phyloP scores from a whole-genome alignment of 305 asterid genomes.

The Nicotiana rustica region DNA sequence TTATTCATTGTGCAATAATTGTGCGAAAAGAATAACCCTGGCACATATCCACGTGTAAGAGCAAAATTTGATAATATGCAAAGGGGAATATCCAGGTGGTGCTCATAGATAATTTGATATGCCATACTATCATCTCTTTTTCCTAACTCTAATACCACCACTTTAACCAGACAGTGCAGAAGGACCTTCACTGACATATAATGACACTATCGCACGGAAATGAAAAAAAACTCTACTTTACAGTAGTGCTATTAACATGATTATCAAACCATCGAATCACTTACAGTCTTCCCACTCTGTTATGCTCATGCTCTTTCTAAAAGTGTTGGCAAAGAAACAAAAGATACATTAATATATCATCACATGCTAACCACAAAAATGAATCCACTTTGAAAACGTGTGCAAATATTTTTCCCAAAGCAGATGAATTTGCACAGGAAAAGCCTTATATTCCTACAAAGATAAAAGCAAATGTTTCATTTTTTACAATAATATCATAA shows the following conservation, averaged over 20 bases:
- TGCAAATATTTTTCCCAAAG: neutral
- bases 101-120: neutral
- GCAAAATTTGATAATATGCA: neutral
- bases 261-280: neutral
- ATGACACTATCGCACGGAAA: neutral
- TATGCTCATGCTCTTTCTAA: neutral
- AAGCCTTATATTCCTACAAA: neutral
- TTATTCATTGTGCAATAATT: neutral
- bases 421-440: constrained; percentile 19
- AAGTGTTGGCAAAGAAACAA: neutral
- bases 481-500: neutral
- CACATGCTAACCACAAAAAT: neutral
- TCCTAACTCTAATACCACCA: neutral
- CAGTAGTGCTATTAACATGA: neutral
- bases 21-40: neutral
- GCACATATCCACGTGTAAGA: neutral
- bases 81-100: constrained; percentile 3
- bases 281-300: neutral
- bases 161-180: neutral
- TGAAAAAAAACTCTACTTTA: neutral
- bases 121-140: neutral
- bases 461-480: neutral
- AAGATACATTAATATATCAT: neutral
- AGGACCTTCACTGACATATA: neutral
- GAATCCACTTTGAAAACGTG: neutral